A percentile compares a stretch with the other conserved stretches of the same genome.
These are phyloP conservation scores for Candida albicans DNA, from an alignment of 1,139 yeast species.

Conservation along the genomic window DNA sequence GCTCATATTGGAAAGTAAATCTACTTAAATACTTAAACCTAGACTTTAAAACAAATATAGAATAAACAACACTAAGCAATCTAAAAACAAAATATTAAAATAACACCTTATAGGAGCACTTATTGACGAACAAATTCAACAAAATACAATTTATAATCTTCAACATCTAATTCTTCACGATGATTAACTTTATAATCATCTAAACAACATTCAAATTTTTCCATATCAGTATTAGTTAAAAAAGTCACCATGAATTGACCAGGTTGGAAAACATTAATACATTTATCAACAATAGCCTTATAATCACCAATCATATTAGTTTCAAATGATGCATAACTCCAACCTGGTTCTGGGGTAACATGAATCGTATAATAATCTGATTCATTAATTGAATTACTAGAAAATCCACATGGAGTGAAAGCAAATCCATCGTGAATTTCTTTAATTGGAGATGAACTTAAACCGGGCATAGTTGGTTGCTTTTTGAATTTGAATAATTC, in stretches of 20 bases:
- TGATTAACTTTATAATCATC: constrained; percentile 2
- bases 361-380: constrained; percentile 85
- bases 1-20: no score
- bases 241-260: constrained; percentile 7
- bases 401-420: constrained; percentile 94
- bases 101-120: no score
- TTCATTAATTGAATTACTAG: constrained; percentile 76
- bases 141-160: constrained; percentile 4
- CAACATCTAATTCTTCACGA: constrained; percentile 5
- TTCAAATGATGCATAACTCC: constrained; percentile 96
- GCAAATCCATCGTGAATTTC: constrained; percentile 79
- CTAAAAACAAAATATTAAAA: background rate
- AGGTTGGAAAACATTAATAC: constrained; percentile 6
- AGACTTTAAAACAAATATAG: background rate
- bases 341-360: constrained; percentile 90
- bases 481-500: constrained; percentile 43
- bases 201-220: constrained; percentile 4
- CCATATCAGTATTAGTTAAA: constrained; percentile 4
- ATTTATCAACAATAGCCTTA: constrained; percentile 3
- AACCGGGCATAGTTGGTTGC: constrained; percentile 12
- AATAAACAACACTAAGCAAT: background rate
- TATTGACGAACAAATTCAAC: constrained; percentile 1
- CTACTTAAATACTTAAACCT: no score
- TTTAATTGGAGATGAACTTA: constrained; percentile 23
- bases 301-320: constrained; percentile 46